Evolutionary conservation across 768 basidiomycete genomes (phyloP).

Genomic region (Tulasnella sp.): DNA sequence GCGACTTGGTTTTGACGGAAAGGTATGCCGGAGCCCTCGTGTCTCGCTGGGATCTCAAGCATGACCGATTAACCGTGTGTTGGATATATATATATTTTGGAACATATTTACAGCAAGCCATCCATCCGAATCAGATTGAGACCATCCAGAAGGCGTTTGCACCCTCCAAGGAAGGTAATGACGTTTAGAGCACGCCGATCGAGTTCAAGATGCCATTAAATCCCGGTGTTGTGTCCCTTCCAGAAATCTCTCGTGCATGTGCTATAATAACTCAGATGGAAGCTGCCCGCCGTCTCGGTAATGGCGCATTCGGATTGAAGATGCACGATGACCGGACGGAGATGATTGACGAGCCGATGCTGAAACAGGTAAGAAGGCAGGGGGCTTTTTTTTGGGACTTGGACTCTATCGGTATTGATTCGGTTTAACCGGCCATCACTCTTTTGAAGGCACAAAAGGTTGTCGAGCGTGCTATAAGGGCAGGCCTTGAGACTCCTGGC

Average conservation of each 20-base stretch:
- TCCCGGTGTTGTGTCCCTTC: neutral
- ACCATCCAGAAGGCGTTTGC: constrained; percentile 69
- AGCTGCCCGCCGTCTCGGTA: constrained; percentile 36
- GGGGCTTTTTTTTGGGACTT: neutral
- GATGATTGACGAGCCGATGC: constrained; percentile 90
- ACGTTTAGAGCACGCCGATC: neutral
- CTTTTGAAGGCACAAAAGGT: constrained; percentile 38
- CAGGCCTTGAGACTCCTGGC: constrained; percentile 43
- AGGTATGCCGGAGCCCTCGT: constrained; percentile 33
- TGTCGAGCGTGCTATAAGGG: constrained; percentile 41
- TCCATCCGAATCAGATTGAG: constrained; percentile 77
- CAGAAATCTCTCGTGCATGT: constrained; percentile 68
- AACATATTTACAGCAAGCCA: constrained; percentile 62
- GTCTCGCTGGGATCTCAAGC: neutral
- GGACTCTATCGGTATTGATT: neutral
- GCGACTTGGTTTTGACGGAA: constrained; percentile 81
- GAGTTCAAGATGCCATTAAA: neutral
- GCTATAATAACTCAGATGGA: constrained; percentile 60
- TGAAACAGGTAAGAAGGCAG: constrained; percentile 50
- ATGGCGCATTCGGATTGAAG: constrained; percentile 66
- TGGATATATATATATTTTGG: too few relatives aligned
- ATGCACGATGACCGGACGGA: constrained; percentile 41
- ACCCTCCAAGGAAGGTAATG: constrained; percentile 53
- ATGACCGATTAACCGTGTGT: constrained; percentile 37
- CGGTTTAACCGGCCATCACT: too few relatives aligned